Conservation (phyloP, 108 stramenopile species). For the Cyclostephanos invisitatus region DNA sequence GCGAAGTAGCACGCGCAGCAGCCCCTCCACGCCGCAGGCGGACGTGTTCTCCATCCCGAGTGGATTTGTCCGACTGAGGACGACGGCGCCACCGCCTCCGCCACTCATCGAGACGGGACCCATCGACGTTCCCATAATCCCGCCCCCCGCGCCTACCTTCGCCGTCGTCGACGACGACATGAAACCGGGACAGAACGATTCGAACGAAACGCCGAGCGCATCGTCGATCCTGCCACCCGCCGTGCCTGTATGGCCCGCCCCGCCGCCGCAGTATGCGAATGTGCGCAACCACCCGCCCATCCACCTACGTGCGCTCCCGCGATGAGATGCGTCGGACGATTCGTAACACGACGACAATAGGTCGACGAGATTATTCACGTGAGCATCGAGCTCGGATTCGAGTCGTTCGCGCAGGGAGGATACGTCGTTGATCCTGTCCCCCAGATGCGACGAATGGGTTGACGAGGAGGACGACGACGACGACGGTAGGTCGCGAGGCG, state of each 20-base stretch:
- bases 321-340: constrained; percentile 30
- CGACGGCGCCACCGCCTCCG: too few species aligned
- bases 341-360: constrained; percentile 23
- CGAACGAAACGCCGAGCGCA: constrained; percentile 35
- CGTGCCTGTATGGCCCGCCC: background rate
- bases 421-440: constrained; percentile 18
- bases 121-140: background rate
- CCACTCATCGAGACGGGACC: constrained; percentile 22
- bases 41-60: constrained; percentile 70
- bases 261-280: constrained; percentile 25
- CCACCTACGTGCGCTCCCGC: constrained; percentile 37
- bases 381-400: constrained; percentile 25
- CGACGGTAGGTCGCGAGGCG: too few species aligned
- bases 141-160: too few species aligned
- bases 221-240: background rate
- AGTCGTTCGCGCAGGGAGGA: constrained; percentile 21
- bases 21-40: constrained; percentile 60
- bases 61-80: too few species aligned
- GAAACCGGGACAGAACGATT: constrained; percentile 33
- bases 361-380: constrained; percentile 12
- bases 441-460: constrained; percentile 33
- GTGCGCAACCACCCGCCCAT: constrained; percentile 35
- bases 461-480: background rate
- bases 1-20: constrained; percentile 55
- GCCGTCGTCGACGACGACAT: background rate